phyloP scores from a whole-genome alignment of 768 basidiomycete genomes.

The Clathrus columnatus region DNA sequence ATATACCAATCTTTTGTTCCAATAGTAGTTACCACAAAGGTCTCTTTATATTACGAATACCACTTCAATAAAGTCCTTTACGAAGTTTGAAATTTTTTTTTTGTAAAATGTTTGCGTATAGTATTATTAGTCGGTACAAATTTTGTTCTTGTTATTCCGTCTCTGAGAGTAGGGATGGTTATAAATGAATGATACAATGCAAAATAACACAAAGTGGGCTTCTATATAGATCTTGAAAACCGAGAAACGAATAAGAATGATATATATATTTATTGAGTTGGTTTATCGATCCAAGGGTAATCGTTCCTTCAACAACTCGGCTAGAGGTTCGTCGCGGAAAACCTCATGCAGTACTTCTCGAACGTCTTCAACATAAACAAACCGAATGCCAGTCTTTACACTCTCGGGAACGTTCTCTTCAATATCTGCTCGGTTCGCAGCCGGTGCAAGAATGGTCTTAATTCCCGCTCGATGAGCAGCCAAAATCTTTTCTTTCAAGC shows the following conservation, averaged over 20 bases:
- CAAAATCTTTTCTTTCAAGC: conserved; percentile 91
- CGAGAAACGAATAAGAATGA: neutral
- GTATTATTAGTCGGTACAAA: too few species aligned
- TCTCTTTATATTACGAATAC: neutral
- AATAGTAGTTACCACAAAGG: neutral
- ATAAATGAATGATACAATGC: neutral
- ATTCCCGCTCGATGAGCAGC: conserved; percentile 96
- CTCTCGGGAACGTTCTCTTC: conserved; percentile 96
- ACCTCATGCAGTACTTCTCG: conserved; percentile 83
- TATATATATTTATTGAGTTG: neutral
- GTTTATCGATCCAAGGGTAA: conserved; percentile 22
- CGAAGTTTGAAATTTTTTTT: too few species aligned
- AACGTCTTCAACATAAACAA: conserved; percentile 94
- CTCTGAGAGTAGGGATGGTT: neutral
- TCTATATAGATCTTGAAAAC: neutral
- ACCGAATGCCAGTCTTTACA: conserved; percentile 89
- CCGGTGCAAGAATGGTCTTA: conserved; percentile 81
- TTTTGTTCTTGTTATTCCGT: neutral
- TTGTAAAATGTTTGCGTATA: too few species aligned
- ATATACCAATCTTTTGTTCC: neutral
- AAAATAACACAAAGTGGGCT: neutral
- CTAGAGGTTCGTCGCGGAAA: conserved; percentile 54
- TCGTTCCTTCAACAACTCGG: conserved; percentile 63
- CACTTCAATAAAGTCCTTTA: too few species aligned
- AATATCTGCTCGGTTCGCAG: conserved; percentile 86